phyloP scores from a whole-genome alignment of 2,329 filamentous ascomycete species.

The Diaporthe sp. region DNA sequence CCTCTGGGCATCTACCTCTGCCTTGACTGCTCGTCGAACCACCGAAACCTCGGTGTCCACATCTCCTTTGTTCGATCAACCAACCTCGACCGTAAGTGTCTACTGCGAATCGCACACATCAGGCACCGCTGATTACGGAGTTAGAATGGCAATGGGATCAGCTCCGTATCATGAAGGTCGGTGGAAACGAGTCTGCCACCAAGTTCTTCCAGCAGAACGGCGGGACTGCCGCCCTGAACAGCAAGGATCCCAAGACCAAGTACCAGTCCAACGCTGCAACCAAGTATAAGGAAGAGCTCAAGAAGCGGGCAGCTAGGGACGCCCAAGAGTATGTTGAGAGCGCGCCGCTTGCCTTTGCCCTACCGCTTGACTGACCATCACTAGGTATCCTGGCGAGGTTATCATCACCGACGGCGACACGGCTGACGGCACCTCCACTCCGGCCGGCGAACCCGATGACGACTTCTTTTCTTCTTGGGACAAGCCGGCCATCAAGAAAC shows the following conservation, averaged over 20 bases:
- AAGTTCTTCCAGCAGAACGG: slow-evolving; percentile 99
- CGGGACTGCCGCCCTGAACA: slow-evolving; percentile 91
- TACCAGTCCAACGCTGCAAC: slow-evolving; percentile 93
- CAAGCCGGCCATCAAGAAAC: slow-evolving; percentile 95
- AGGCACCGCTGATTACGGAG: slow-evolving; percentile 36
- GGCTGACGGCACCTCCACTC: slow-evolving; percentile 77
- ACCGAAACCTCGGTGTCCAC: slow-evolving; percentile 97
- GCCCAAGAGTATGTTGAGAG: slow-evolving; percentile 78
- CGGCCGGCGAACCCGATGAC: slow-evolving; percentile 84
- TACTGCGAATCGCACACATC: background rate
- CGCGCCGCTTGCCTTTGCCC: background rate
- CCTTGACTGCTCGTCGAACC: slow-evolving; percentile 96
- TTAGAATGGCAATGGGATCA: slow-evolving; percentile 99
- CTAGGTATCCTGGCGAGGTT: slow-evolving; percentile 86
- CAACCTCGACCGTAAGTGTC: slow-evolving; percentile 91
- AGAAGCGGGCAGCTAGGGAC: slow-evolving; percentile 85
- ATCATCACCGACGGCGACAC: slow-evolving; percentile 81
- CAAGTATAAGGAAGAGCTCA: slow-evolving; percentile 98
- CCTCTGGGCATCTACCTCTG: slow-evolving; percentile 98
- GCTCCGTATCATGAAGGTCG: slow-evolving; percentile 96
- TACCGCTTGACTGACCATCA: slow-evolving; percentile 40
- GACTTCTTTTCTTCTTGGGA: slow-evolving; percentile 99
- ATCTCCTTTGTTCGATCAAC: slow-evolving; percentile 99
- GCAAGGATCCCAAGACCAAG: slow-evolving; percentile 97
- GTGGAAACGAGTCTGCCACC: slow-evolving; percentile 96